These are phyloP conservation scores for Nicotiana knightiana DNA, from an alignment of 257 asterid species.

Conservation along the genomic window DNA sequence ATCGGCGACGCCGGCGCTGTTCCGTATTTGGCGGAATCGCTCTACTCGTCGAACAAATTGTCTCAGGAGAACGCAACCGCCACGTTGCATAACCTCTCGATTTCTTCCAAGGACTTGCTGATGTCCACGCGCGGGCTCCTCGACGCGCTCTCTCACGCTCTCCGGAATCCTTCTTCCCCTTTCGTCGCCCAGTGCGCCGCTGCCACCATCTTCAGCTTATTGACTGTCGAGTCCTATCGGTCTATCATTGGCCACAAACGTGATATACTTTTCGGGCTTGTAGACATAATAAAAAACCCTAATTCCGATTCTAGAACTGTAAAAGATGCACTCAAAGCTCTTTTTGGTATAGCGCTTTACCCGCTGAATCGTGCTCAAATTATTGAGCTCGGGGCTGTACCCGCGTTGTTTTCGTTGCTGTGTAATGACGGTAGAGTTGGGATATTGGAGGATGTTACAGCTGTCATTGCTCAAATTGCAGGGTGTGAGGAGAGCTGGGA, in stretches of 20 bases:
- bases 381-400: conserved; percentile 78
- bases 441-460: conserved; percentile 82
- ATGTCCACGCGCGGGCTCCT: conserved; percentile 79
- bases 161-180: conserved; percentile 71
- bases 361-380: conserved; percentile 66
- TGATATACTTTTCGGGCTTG: conserved; percentile 75
- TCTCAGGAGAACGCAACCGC: conserved; percentile 93
- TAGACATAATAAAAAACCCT: conserved; percentile 46
- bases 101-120: conserved; percentile 58
- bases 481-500: conserved; percentile 92
- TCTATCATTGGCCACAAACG: conserved; percentile 82
- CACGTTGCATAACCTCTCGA: conserved; percentile 73
- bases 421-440: conserved; percentile 69
- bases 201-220: conserved; percentile 66
- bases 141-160: conserved; percentile 93
- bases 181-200: conserved; percentile 79
- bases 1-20: conserved; percentile 76
- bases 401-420: conserved; percentile 60
- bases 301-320: conserved; percentile 61
- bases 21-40: conserved; percentile 67
- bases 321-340: conserved; percentile 76
- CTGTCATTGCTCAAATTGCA: conserved; percentile 87
- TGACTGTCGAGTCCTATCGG: conserved; percentile 54
- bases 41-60: conserved; percentile 50
- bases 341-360: conserved; percentile 66